These are phyloP conservation scores for Tricholoma terreum DNA, from an alignment of 768 basidiomycete genomes.

Conservation along the genomic window DNA sequence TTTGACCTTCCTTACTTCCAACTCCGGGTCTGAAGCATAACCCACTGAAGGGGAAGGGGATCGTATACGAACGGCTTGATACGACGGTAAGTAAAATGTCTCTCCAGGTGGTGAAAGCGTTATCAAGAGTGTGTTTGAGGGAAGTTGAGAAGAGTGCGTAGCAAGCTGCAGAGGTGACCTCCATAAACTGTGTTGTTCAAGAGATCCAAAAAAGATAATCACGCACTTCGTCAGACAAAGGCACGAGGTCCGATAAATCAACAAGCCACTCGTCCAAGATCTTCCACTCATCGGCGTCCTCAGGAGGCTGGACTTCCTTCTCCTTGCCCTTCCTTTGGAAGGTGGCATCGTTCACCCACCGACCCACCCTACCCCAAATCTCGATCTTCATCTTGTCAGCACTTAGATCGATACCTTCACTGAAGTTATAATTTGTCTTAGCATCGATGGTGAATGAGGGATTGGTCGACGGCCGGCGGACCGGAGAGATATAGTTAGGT, in stretches of 20 bases:
- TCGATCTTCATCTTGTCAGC: constrained; percentile 51
- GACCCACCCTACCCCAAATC: constrained; percentile 52
- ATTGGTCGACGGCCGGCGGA: constrained; percentile 83
- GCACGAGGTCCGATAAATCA: constrained; percentile 53
- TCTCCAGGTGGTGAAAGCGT: constrained; percentile 59
- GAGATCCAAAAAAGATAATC: background rate
- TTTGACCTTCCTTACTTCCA: constrained; percentile 41
- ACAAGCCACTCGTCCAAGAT: constrained; percentile 68
- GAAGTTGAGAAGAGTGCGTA: constrained; percentile 40
- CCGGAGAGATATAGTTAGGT: constrained; percentile 72
- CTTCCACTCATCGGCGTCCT: constrained; percentile 47
- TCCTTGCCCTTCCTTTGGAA: constrained; percentile 48
- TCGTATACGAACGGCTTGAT: constrained; percentile 31
- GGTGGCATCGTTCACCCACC: constrained; percentile 15
- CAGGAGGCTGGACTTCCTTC: constrained; percentile 13
- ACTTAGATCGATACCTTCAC: constrained; percentile 51
- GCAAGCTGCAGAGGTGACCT: constrained; percentile 23
- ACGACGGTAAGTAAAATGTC: constrained; percentile 54
- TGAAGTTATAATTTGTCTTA: constrained; percentile 47
- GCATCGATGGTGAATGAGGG: constrained; percentile 68
- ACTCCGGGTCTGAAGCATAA: constrained; percentile 74
- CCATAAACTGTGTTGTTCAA: constrained; percentile 10
- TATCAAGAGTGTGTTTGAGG: constrained; percentile 73
- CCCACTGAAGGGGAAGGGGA: constrained; percentile 57
- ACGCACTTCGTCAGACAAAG: constrained; percentile 62